These are phyloP conservation scores for Myotisia sp. DNA, from an alignment of 2,329 filamentous ascomycete species.

Conservation along the genomic window DNA sequence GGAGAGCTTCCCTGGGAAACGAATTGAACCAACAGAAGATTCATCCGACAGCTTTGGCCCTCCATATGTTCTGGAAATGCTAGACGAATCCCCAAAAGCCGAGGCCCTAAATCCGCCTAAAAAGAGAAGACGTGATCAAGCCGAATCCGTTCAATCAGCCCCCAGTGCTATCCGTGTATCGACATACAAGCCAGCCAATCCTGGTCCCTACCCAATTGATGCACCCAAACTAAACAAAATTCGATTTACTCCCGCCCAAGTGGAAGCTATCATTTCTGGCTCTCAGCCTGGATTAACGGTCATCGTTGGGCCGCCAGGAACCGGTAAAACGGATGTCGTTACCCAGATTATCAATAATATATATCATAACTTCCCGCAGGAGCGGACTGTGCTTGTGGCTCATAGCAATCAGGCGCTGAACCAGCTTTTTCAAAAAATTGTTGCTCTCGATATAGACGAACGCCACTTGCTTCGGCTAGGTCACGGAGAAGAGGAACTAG, in stretches of 20 bases:
- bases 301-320: conserved; percentile 87
- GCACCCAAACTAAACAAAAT: conserved; percentile 66
- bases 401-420: conserved; percentile 98
- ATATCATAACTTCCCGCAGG: conserved; percentile 91
- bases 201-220: conserved; percentile 78
- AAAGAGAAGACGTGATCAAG: conserved; percentile 68
- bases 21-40: conserved; percentile 61
- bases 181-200: conserved; percentile 78
- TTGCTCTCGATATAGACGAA: conserved; percentile 89
- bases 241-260: conserved; percentile 79
- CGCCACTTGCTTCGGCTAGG: conserved; percentile 83
- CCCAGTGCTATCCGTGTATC: conserved; percentile 64
- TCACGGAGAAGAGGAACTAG: conserved; percentile 87
- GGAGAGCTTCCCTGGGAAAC: conserved; percentile 77
- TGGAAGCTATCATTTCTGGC: conserved; percentile 85
- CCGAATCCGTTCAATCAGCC: conserved; percentile 49
- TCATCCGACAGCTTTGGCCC: conserved; percentile 63
- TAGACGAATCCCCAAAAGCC: conserved; percentile 39
- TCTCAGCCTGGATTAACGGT: conserved; percentile 88
- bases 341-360: conserved; percentile 98
- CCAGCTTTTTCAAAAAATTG: conserved; percentile 94
- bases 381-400: conserved; percentile 81
- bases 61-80: conserved; percentile 69
- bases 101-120: conserved; percentile 53
- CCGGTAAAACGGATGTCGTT: conserved; percentile 96